Percentiles rank a stretch among this genome's conserved stretches.
These are phyloP conservation scores for Penstemon newberryi DNA, from an alignment of 257 asterid species.

Conservation along the genomic window DNA sequence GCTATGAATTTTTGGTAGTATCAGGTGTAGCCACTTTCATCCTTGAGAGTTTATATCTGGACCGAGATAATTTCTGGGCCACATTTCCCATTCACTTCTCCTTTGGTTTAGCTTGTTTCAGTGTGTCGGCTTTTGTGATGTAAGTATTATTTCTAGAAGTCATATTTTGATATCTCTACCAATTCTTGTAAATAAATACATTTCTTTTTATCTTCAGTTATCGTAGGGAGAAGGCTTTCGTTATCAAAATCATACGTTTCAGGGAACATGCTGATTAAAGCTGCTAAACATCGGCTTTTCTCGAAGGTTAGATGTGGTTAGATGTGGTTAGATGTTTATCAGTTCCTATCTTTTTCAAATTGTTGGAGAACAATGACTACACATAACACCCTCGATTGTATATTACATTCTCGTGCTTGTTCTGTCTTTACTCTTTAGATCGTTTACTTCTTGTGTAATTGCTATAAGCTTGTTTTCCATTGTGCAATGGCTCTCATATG, in stretches of 20 bases:
- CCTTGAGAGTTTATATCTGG: conserved; percentile 59
- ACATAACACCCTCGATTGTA: no score
- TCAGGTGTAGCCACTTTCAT: conserved; percentile 66
- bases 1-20: conserved; percentile 57
- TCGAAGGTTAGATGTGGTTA: conserved; percentile 46
- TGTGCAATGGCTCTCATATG: no score
- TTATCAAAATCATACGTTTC: conserved; percentile 63
- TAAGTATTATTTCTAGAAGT: conserved; percentile 37
- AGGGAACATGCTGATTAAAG: conserved; percentile 77
- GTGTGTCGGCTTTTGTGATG: conserved; percentile 54
- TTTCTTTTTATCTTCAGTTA: conserved; percentile 45
- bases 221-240: conserved; percentile 64
- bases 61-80: conserved; percentile 75
- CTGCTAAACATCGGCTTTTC: conserved; percentile 10
- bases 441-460: no score
- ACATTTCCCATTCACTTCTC: conserved; percentile 69
- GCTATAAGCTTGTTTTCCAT: no score
- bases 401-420: no score
- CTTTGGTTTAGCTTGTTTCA: conserved; percentile 63
- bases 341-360: background rate
- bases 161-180: background rate
- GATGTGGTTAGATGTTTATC: conserved; percentile 36
- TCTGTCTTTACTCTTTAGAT: no score
- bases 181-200: background rate
- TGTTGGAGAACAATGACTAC: background rate